A percentile compares a stretch with the other conserved stretches of the same genome.
Evolutionary conservation across 192 early-diverging fungal species (phyloP).

Genomic region (Mortierella hygrophila): DNA sequence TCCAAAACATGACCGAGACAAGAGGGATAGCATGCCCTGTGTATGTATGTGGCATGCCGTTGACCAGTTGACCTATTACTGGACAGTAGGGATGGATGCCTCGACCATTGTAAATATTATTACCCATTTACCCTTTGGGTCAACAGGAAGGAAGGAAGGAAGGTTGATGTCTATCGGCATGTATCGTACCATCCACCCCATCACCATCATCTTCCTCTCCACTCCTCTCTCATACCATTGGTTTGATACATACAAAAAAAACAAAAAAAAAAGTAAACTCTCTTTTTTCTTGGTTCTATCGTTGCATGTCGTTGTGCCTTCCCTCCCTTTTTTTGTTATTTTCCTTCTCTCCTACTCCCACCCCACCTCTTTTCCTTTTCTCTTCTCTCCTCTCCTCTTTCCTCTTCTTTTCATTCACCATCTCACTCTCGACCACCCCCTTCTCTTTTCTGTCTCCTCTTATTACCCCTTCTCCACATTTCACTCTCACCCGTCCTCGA

Average conservation of each 20-base stretch:
- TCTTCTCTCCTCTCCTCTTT: not conserved
- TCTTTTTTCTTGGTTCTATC: not conserved
- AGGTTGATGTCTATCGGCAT: too few species aligned
- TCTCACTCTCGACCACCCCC: not conserved
- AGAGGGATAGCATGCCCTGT: not conserved
- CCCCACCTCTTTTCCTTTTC: not conserved
- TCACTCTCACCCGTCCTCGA: not conserved
- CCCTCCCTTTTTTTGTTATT: slow-evolving; percentile 11
- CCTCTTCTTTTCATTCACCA: not conserved
- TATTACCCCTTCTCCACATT: not conserved
- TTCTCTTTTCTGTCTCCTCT: not conserved
- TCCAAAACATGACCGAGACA: not conserved
- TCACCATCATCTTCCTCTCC: not conserved
- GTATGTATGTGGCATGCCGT: not conserved
- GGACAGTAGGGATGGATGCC: not conserved
- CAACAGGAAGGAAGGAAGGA: not conserved
- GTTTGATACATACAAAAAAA: not conserved
- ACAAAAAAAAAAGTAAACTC: not conserved
- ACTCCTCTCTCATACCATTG: not conserved
- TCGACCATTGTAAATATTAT: too few species aligned
- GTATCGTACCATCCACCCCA: not conserved
- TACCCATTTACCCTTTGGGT: not conserved
- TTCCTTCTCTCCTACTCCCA: not conserved
- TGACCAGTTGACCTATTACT: not conserved
- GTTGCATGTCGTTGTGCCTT: not conserved